Base-by-base conservation (phyloP, 2,329 filamentous ascomycete species). In the Orbilia quercus region DNA sequence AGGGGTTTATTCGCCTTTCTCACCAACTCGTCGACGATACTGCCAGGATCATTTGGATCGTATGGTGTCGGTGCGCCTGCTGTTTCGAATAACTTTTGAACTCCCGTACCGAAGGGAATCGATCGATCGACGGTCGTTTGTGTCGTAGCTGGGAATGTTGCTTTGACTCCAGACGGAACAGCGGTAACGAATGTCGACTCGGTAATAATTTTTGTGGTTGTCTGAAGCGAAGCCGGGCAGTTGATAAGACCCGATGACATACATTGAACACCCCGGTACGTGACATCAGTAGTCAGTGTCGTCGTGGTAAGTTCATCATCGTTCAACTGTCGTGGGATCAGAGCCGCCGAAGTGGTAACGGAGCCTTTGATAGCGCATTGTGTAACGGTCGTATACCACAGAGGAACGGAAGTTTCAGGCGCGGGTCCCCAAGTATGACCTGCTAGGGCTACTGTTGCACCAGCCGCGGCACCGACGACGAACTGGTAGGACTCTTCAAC, bases 311-410 rank as follows among this genome's bases (percentile, higher is more conserved):
- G 73, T n/a, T 79, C 77, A 2, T 77, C 78, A 11, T 22, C 45
- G 7, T 34, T 50, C 4, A 38, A 6, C 23, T 71, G 66, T 51
- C 66, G 42, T 11, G 58, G n/a, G 22, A 42, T 53, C 14, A 69
- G 48, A 12, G 55, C 7, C 7, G 54, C 47, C n/a, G 40, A 50
- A 2, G 53, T 51, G 9, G 34, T 45, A 22, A 50, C 44, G 7
- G 58, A 31, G 14, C 1, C 18, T 47, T 59, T 22, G 20, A 64
- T 58, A 42, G 58, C 66, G 42, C 66, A 71, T 53, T 71, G 66
- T 25, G 80, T 80, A 0, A 87, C 75, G 0, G 83, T 84, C 0
- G 85, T 87, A 75, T 83, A 85, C 75, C 82, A 87, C 42, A 88
- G 80, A 0, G 85, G 83, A 1, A 83, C 81, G 9, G 82, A 81